phyloP scores from a whole-genome alignment of 2,329 filamentous ascomycete species.

The Ophiostoma perfectum region DNA sequence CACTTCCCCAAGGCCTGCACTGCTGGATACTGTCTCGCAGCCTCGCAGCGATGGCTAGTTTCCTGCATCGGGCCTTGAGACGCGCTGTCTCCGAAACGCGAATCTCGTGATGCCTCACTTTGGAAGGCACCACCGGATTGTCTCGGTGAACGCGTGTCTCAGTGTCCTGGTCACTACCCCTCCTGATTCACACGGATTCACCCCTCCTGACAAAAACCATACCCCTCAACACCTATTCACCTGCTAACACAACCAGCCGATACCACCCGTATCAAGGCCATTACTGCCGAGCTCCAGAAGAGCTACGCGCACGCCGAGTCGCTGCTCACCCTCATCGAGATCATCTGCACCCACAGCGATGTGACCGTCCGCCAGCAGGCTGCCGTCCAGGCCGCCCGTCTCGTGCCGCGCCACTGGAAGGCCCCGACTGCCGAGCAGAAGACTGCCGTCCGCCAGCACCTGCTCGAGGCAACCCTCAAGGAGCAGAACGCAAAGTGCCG shows the following conservation, averaged over 20 bases:
- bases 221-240: not conserved
- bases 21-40: no score
- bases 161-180: not conserved
- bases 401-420: slow-evolving; percentile 82
- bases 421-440: slow-evolving; percentile 70
- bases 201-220: not conserved
- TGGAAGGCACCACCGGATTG: not conserved
- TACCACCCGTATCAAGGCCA: slow-evolving; percentile 82
- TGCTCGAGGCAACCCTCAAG: slow-evolving; percentile 76
- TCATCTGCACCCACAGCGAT: slow-evolving; percentile 72
- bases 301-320: slow-evolving; percentile 81
- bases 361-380: slow-evolving; percentile 78
- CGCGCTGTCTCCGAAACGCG: slow-evolving; percentile 2
- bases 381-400: slow-evolving; percentile 79
- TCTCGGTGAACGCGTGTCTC: not conserved
- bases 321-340: slow-evolving; percentile 79
- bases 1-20: no score
- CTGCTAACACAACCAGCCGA: slow-evolving; percentile 56
- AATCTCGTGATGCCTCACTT: slow-evolving; percentile 16
- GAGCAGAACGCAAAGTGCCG: slow-evolving; percentile 72
- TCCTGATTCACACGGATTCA: not conserved
- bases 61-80: not conserved
- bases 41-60: no score
- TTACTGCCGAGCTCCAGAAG: slow-evolving; percentile 84
- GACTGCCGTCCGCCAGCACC: slow-evolving; percentile 69